Percentiles rank a stretch among this genome's conserved stretches.
These are phyloP conservation scores for Mycena capillaripes DNA, from an alignment of 768 basidiomycete genomes.

Conservation along the genomic window DNA sequence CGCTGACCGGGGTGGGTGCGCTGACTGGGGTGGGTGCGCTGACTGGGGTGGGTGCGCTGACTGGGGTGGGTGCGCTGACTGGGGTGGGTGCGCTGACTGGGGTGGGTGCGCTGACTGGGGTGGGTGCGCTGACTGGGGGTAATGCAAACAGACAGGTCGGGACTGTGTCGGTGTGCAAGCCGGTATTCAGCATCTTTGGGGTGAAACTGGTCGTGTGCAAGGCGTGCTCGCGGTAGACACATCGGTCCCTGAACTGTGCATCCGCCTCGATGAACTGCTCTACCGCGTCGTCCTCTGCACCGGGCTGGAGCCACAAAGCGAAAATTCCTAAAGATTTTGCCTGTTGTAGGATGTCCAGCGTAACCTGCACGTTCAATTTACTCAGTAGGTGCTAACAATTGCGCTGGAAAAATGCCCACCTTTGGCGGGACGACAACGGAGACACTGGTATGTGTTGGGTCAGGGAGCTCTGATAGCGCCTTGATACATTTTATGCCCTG, in stretches of 20 bases:
- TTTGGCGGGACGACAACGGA: slow-evolving; percentile 67
- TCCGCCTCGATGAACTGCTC: slow-evolving; percentile 62
- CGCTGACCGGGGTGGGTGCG: not conserved
- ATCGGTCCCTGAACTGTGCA: slow-evolving; percentile 30
- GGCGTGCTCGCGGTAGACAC: slow-evolving; percentile 22
- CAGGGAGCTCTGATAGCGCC: slow-evolving; percentile 55
- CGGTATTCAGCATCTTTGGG: not conserved
- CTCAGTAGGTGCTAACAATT: not conserved
- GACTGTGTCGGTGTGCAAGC: not conserved
- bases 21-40: no score
- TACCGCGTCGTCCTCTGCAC: slow-evolving; percentile 65
- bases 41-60: not conserved
- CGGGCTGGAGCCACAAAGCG: slow-evolving; percentile 77
- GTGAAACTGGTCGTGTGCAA: not conserved
- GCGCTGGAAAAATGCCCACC: slow-evolving; percentile 42
- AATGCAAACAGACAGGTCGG: slow-evolving; percentile 2
- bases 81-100: not conserved
- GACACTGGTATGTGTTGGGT: slow-evolving; percentile 62
- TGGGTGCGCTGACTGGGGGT: not conserved
- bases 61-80: not conserved
- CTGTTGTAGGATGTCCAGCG: slow-evolving; percentile 62
- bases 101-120: not conserved
- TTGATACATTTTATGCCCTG: slow-evolving; percentile 59
- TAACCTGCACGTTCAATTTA: slow-evolving; percentile 51
- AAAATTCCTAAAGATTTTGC: slow-evolving; percentile 62